Base-by-base conservation (phyloP, 306 rosid species). In the Cicer chorassanicum region DNA sequence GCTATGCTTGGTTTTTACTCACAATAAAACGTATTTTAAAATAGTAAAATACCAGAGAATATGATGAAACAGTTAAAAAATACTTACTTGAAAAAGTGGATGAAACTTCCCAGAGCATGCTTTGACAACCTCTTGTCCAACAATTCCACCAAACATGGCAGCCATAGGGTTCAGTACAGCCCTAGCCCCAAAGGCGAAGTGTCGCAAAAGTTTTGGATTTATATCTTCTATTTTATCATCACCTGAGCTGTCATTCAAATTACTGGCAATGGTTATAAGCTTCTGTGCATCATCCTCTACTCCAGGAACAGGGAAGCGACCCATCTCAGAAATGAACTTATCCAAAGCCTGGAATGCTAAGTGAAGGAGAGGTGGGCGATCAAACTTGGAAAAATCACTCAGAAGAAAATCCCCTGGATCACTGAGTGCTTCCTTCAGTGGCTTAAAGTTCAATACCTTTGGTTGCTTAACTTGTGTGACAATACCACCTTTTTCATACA, bases 31-130 rank as follows among this genome's bases (percentile, higher is more conserved):
- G 51, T 34, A 16, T 34, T 50, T 50, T 16, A 7, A 46, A 62
- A 68, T 13, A 49, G 42, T 16, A 5, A 46, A 62, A 68, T 13
- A 49, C 42, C 21, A 48, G 29, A 45, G 40, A 29, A 60, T 51
- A 11, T 53, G 34, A 50, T 46, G 11, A 60, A 46, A 70, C 16
- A 46, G 8, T 44, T 18, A 72, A 65, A 57, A 72, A 44, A 49
- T 55, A 74, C 74, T 74, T 75, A 74, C 40, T 19, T 93, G 98
- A 73, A 82, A 89, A 68, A 93, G 96, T 53, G 98, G 98, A 85
- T 93, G 94, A 75, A 91, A 93, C 86, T 93, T 93, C 75, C 97
- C 98, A n/a, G 97, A 91, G 78, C 96, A 93, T 51, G 97, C 98
- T 88, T 93, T 93, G 39, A 93, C 89, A 61, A 93, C 92, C 86